Conservation (phyloP, 192 early-diverging fungal species). For the Podila epicladia region DNA sequence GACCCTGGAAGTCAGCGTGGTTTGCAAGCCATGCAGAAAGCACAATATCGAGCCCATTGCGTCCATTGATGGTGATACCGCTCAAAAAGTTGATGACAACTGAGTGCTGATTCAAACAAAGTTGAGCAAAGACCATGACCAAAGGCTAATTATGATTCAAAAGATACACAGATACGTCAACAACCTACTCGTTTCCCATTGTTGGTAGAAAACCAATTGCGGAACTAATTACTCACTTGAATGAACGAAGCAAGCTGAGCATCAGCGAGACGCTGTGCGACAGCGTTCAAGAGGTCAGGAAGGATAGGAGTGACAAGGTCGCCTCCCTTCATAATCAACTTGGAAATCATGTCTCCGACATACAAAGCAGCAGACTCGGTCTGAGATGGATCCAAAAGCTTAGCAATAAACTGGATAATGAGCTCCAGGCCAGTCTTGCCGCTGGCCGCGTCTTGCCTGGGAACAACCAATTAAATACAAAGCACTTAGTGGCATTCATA, state of each 20-base stretch:
- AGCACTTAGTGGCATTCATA: neutral
- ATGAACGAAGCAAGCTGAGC: conserved; percentile 85
- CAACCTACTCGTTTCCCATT: neutral
- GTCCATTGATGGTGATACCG: conserved; percentile 63
- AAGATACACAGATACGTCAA: neutral
- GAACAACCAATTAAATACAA: neutral
- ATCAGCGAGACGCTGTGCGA: conserved; percentile 72
- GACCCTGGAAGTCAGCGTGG: conserved; percentile 83
- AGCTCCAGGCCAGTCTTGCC: conserved; percentile 80
- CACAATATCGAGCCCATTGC: conserved; percentile 80
- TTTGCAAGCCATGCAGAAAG: conserved; percentile 86
- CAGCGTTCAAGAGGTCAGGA: conserved; percentile 82
- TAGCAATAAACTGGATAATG: conserved; percentile 83
- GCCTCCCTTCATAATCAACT: conserved; percentile 85
- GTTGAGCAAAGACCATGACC: conserved; percentile 87
- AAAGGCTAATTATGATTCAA: conserved; percentile 65
- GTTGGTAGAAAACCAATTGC: neutral
- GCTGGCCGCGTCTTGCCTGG: conserved; percentile 49
- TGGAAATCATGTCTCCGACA: conserved; percentile 90
- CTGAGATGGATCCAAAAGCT: conserved; percentile 76
- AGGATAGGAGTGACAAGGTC: conserved; percentile 70
- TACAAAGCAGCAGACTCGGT: conserved; percentile 87
- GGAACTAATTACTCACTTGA: conserved; percentile 57
- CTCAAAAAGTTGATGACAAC: conserved; percentile 81
- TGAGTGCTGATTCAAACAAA: conserved; percentile 73